Evolutionary conservation across 202 grass and related monocot species (phyloP).

Genomic region (Saccharum hybrid): DNA sequence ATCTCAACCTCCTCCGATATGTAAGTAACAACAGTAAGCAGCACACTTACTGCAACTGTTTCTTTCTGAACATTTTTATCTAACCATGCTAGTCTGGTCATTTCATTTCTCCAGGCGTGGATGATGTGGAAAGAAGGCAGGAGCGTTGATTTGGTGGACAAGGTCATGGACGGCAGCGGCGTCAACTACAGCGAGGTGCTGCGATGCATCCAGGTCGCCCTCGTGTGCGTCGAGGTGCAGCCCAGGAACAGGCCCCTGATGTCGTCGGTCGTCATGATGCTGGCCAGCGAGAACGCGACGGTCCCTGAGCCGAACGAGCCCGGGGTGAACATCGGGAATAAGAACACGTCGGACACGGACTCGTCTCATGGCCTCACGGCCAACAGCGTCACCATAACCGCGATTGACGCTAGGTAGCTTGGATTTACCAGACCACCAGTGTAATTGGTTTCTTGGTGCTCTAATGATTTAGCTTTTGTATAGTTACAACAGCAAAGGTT

Average conservation of each 20-base stretch:
- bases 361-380: constrained; percentile 35
- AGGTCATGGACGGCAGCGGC: constrained; percentile 26
- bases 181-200: constrained; percentile 41
- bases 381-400: constrained; percentile 45
- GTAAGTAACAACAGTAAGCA: constrained; percentile 33
- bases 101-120: constrained; percentile 42
- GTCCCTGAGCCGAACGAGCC: constrained; percentile 69
- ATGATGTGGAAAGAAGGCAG: constrained; percentile 64
- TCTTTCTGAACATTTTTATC: background rate
- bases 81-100: background rate
- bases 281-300: constrained; percentile 51
- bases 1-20: constrained; percentile 61
- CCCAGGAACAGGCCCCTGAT: constrained; percentile 69
- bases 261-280: constrained; percentile 60
- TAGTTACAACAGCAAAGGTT: no score
- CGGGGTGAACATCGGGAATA: constrained; percentile 38
- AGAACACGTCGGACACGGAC: constrained; percentile 39
- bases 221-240: constrained; percentile 63
- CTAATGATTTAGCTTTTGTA: no score
- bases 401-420: constrained; percentile 49
- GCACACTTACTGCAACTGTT: background rate
- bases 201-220: constrained; percentile 62
- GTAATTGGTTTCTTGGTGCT: background rate
- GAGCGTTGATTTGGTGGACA: constrained; percentile 37
- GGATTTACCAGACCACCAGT: background rate